phyloP scores from a whole-genome alignment of 768 basidiomycete genomes.

The Clavaria fumosa region DNA sequence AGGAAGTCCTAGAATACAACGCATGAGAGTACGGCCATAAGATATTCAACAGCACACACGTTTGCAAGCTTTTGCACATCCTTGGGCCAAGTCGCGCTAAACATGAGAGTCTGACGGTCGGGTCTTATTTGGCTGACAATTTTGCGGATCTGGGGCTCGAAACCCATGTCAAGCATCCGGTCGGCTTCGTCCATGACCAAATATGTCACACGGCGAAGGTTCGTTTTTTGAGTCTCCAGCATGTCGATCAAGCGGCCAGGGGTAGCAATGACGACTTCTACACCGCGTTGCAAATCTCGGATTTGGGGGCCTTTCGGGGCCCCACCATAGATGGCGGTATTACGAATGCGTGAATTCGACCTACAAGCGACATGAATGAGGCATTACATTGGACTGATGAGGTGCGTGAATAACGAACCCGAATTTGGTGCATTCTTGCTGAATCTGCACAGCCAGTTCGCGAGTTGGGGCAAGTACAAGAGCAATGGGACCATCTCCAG shows the following conservation, averaged over 20 bases:
- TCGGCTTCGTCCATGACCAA: conserved; percentile 99
- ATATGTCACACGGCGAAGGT: conserved; percentile 91
- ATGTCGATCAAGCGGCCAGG: conserved; percentile 98
- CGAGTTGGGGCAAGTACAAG: conserved; percentile 94
- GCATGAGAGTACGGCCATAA: conserved; percentile 2
- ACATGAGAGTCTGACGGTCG: conserved; percentile 97
- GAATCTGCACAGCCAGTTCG: conserved; percentile 97
- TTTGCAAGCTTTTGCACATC: conserved; percentile 96
- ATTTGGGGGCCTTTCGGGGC: conserved; percentile 98
- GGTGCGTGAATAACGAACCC: conserved; percentile 35
- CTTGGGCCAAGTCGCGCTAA: conserved; percentile 99
- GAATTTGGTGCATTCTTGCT: conserved; percentile 97
- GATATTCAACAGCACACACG: conserved; percentile 23
- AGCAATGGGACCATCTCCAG: conserved; percentile 96
- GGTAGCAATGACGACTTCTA: conserved; percentile 99
- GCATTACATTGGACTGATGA: background rate
- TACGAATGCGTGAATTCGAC: conserved; percentile 87
- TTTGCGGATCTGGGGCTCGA: conserved; percentile 98
- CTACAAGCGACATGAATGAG: conserved; percentile 20
- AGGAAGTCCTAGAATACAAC: conserved; percentile 65
- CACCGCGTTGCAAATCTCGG: conserved; percentile 91
- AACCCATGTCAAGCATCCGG: conserved; percentile 99
- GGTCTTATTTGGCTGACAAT: conserved; percentile 95
- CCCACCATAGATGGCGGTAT: conserved; percentile 98
- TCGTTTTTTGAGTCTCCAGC: conserved; percentile 94